These are phyloP conservation scores for Scedosporium aurantiacum DNA, from an alignment of 2,329 filamentous ascomycete species.

Conservation along the genomic window DNA sequence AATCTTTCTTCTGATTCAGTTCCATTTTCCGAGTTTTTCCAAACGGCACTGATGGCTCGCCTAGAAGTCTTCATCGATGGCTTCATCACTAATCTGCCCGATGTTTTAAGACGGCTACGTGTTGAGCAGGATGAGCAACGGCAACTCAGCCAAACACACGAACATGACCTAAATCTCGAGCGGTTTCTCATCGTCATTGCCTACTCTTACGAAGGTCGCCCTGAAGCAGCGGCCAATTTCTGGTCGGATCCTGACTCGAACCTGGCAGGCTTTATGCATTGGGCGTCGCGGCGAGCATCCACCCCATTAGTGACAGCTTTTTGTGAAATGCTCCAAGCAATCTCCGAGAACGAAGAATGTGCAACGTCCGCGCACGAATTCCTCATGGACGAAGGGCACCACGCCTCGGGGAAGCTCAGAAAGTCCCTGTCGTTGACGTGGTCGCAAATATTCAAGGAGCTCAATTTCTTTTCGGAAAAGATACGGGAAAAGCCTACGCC, in stretches of 20 bases:
- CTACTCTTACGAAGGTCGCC: conserved; percentile 77
- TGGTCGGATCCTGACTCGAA: conserved; percentile 92
- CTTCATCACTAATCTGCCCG: conserved; percentile 91
- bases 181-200: conserved; percentile 86
- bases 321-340: conserved; percentile 87
- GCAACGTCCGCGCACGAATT: conserved; percentile 82
- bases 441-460: conserved; percentile 82
- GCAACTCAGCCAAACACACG: conserved; percentile 51
- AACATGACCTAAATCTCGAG: conserved; percentile 67
- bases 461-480: conserved; percentile 72
- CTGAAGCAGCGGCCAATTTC: conserved; percentile 76
- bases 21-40: conserved; percentile 61
- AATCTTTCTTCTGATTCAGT: conserved; percentile 56
- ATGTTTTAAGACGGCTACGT: conserved; percentile 76
- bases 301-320: conserved; percentile 95
- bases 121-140: conserved; percentile 84
- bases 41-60: conserved; percentile 62
- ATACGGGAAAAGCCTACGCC: conserved; percentile 60
- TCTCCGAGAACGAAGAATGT: conserved; percentile 72
- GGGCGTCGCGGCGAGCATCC: conserved; percentile 90
- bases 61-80: conserved; percentile 81
- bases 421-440: conserved; percentile 81
- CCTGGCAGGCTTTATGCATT: conserved; percentile 86
- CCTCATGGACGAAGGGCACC: conserved; percentile 71
- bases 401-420: conserved; percentile 65